Base-by-base conservation (phyloP, 148 eudicot genomes). In the Persicaria tinctoria region DNA sequence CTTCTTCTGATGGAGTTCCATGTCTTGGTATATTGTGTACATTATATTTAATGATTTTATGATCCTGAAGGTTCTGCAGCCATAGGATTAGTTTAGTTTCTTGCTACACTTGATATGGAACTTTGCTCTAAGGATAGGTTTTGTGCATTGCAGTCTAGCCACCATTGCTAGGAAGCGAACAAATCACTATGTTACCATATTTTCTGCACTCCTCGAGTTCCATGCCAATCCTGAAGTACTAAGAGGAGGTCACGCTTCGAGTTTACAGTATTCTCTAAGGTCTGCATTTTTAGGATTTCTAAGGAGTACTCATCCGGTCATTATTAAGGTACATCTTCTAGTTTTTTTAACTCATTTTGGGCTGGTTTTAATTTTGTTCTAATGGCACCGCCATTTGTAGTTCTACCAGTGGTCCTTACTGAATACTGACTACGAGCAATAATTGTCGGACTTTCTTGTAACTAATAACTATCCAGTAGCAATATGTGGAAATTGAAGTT, bases 201-300 rank as follows among this genome's bases (percentile, higher is more conserved):
- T 90, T 56, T 84, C 89, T 70, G 92, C 87, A 17, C 80, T 95
- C 76, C 91, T 95, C 66, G 91, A 90, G 79, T 92, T 95, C 46
- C 79, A 87, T 79, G 78, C 89, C 50, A 81, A 79, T 56, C 77
- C 84, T 76, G 96, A 90, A 83, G 66, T 68, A 55, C 72, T 78
- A 57, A 89, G 83, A 80, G 90, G 84, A 72, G 85, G 84, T 80
- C 99, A 95, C 79, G 72, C 79, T 77, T 83, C 88, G 76, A 95
- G 99, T 76, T 74, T 92, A 80, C 97, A 87, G 76, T 95, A 90
- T 83, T 92, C 97, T 77, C 53, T 95, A 66, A 84, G 99, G 82
- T 89, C 91, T 70, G 96, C 99, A 47, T 86, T 87, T 68, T 78
- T 95, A 81, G 99, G 97, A 62, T 95, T 95, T 79, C 84, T 95